Evolutionary conservation across 495 filamentous ascomycete genomes (phyloP).

Genomic region (Penicillium dipodomyicola): DNA sequence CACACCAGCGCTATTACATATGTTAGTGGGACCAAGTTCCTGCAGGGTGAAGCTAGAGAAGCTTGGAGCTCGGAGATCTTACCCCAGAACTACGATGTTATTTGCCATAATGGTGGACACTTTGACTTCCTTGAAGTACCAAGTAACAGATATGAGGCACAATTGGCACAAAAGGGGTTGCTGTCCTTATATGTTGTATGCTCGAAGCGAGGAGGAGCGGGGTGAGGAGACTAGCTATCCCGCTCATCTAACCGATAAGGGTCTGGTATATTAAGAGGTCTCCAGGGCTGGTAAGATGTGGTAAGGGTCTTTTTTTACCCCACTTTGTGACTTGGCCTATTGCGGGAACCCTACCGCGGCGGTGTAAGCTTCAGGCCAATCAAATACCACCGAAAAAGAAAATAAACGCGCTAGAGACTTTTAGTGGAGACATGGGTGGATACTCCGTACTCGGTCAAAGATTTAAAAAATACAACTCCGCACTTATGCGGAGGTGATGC

Average conservation of each 20-base stretch:
- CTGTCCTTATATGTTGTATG: background rate
- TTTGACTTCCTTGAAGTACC: background rate
- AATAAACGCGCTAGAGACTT: conserved; percentile 20
- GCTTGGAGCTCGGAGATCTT: conserved; percentile 20
- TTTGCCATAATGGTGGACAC: conserved; percentile 32
- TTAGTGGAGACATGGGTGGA: conserved; percentile 19
- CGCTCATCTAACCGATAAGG: conserved; percentile 3
- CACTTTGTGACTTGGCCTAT: background rate
- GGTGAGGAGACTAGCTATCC: conserved; percentile 7
- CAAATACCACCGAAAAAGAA: background rate
- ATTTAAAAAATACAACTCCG: conserved; percentile 19
- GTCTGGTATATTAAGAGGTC: background rate
- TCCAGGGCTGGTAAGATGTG: conserved; percentile 1
- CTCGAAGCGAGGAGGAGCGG: background rate
- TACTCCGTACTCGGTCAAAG: conserved; percentile 10
- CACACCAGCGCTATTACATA: conserved; percentile 72
- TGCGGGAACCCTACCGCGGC: conserved; percentile 10
- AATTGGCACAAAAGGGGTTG: background rate
- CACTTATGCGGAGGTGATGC: conserved; percentile 14
- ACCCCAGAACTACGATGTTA: conserved; percentile 68
- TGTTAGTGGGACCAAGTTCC: conserved; percentile 12
- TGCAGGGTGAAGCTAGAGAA: background rate
- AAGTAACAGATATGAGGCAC: background rate
- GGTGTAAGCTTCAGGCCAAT: conserved; percentile 19
- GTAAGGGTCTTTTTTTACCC: background rate